Evolutionary conservation across 169 alveolate species (phyloP), one percentile per base, ranked within the genome.

Genomic region (Cryptosporidium tyzzeri): DNA sequence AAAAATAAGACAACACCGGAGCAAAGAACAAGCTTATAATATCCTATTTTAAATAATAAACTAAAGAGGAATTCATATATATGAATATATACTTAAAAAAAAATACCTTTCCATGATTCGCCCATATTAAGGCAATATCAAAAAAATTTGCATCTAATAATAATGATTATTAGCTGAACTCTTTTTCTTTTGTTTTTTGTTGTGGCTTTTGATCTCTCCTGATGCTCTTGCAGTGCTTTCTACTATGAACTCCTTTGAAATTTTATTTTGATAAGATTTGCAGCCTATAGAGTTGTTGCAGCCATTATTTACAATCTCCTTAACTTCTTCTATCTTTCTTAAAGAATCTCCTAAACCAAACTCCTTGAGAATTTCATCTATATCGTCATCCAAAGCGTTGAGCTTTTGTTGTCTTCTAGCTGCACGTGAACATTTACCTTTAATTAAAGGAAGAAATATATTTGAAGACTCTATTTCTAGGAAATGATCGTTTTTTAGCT

Each of bases 171-270:
- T 48, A 14, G 39, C 33, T 29, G 35, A 3, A 4, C 23, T 61
- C 9, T 61, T 61, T 6, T 33, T 61, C 74, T 68, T 68, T 29
- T 68, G 74, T 21, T 68, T 68, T 21, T 68, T 68, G n/a, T 68
- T 68, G 8, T 31, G 29, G 53, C 37, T 68, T 68, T 68, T 33
- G 35, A 29, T 68, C 37, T 61, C 69, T n/a, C 9, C n/a, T 51
- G 35, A 68, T 37, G 58, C 53, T 26, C 74, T 35, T 37, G 74
- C 74, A 6, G 26, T 68, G 48, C 74, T 35, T 68, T 68, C 31
- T 5, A 29, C 41, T 29, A 33, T n/a, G 7, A 29, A 29, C 33
- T 61, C 69, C 21, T 61, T n/a, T 61, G 41, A 61, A 23, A 61
- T 41, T 61, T 33, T 61, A 21, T 61, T 14, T 3, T 48, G 21